A percentile compares a stretch with the other conserved stretches of the same genome.
Evolutionary conservation across 176 grass and related monocot genomes (phyloP).

Genomic region (Urochloa ruziziensis): DNA sequence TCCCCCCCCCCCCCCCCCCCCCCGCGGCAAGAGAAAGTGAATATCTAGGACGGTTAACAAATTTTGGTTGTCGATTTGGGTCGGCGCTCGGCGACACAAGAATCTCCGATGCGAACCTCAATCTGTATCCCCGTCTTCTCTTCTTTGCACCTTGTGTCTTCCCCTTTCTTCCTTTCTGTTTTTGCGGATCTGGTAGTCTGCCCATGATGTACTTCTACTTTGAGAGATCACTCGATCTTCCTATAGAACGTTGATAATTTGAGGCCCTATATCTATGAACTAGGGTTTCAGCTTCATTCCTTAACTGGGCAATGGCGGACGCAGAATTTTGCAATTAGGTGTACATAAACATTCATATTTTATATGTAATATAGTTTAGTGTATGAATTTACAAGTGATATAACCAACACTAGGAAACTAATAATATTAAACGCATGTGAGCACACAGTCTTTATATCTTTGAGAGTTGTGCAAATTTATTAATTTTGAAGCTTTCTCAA

Average conservation of each 20-base stretch:
- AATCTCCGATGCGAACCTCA: slow-evolving; percentile 25
- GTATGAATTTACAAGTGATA: too few relatives aligned
- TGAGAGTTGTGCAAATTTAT: too few relatives aligned
- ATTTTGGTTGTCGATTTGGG: background rate
- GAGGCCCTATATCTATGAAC: background rate
- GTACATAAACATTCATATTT: too few relatives aligned
- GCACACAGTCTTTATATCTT: too few relatives aligned
- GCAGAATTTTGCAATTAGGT: too few relatives aligned
- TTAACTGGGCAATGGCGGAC: too few relatives aligned
- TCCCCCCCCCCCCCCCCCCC: too few relatives aligned
- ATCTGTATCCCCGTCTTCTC: background rate
- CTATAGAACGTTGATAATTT: background rate
- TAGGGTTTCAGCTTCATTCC: background rate
- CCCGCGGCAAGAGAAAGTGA: background rate
- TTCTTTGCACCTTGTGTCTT: background rate
- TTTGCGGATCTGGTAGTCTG: background rate
- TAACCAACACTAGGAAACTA: too few relatives aligned
- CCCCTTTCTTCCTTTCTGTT: background rate
- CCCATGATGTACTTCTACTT: too few relatives aligned
- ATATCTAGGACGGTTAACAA: slow-evolving; percentile 27
- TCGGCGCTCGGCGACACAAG: background rate
- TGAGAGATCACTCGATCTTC: background rate
- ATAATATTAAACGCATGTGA: too few relatives aligned
- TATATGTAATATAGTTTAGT: too few relatives aligned
- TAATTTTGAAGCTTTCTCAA: too few relatives aligned